These are phyloP conservation scores for Marasmius sp. DNA, from an alignment of 1,284 basidiomycete genomes.

Conservation along the genomic window DNA sequence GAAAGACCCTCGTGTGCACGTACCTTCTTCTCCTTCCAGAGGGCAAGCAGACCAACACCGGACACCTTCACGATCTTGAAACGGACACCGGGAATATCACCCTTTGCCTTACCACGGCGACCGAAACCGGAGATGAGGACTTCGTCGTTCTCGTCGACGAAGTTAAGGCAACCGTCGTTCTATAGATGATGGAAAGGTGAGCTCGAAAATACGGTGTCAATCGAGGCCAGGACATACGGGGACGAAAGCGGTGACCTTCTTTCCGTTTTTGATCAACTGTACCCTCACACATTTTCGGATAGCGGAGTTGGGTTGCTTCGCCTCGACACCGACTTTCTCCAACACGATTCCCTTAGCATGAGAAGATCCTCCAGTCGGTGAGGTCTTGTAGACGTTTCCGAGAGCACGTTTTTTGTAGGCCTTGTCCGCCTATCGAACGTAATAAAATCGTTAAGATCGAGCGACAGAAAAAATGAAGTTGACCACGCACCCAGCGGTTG, in stretches of 20 bases:
- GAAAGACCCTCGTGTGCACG: constrained; percentile 20
- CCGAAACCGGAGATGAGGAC: constrained; percentile 99
- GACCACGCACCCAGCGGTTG: constrained; percentile 88
- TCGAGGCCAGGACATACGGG: constrained; percentile 42
- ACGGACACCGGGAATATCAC: constrained; percentile 95
- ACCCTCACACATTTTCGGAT: constrained; percentile 99
- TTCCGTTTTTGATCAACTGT: constrained; percentile 99
- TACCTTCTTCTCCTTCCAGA: constrained; percentile 99
- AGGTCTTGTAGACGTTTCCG: constrained; percentile 99
- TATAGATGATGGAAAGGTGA: constrained; percentile 31
- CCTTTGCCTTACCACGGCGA: constrained; percentile 98
- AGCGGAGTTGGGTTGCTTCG: constrained; percentile 99
- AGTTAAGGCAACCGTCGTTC: constrained; percentile 99
- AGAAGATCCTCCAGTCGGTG: constrained; percentile 98
- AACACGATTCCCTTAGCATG: constrained; percentile 99
- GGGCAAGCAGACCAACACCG: constrained; percentile 95
- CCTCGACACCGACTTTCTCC: constrained; percentile 95
- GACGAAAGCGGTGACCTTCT: constrained; percentile 94
- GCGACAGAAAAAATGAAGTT: constrained; percentile 5
- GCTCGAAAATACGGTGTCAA: not conserved
- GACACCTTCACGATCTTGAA: constrained; percentile 99
- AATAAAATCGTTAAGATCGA: constrained; percentile 13
- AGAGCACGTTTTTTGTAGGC: constrained; percentile 99
- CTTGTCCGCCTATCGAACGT: constrained; percentile 83
- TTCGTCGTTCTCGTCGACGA: constrained; percentile 99